Base-by-base conservation (phyloP, 805 yeast genomes). In the Candida takata region DNA sequence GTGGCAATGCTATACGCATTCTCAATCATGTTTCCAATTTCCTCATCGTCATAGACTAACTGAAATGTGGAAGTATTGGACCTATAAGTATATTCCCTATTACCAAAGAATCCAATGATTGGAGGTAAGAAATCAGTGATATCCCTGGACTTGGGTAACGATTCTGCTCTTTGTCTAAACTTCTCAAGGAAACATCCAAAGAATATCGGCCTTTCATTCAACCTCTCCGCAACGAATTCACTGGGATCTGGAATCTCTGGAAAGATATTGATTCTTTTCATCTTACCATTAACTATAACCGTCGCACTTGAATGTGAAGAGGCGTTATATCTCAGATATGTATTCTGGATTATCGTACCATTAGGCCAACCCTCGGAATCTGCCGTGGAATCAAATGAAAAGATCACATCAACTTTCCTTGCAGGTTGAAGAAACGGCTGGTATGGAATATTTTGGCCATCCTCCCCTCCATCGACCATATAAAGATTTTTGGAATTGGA, bases 391-490 rank as follows among this genome's bases (percentile, higher is more conserved):
- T 80, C 85, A 40, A 64, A 65, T 0, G 88, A 80, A 44, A 84
- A 66, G 7, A 83, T 61, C 11, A 77, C 64, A 52, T 84, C 92
- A 15, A 80, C 63, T 14, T 64, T 55, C 43, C 92, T 65, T 30
- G 72, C 70, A 6, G 74, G 72, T 45, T 79, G 81, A 19, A 81
- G 49, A 34, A 84, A 64, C 3, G 90, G 84, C 21, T 69, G 61
- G 26, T 79, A 55, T 0, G 94, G 92, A 13, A 84, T 65, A 49
- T 81, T 81, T 55, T 81, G 86, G 8, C 67, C 64, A 54, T 83
- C 90, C 54, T 79, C 85, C 23, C 92, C 94, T 29, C 94, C 94
- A 52, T 84, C 94, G 21, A 74, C 85, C 40, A 84, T 45, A 38
- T 59, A 62, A n/a, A 65, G 40, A 27, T 53, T 55, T 36, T 57